Percentiles rank a stretch among this genome's conserved stretches.
Conservation (phyloP, 257 asterid genomes). For the Gentiana macrophylla region DNA sequence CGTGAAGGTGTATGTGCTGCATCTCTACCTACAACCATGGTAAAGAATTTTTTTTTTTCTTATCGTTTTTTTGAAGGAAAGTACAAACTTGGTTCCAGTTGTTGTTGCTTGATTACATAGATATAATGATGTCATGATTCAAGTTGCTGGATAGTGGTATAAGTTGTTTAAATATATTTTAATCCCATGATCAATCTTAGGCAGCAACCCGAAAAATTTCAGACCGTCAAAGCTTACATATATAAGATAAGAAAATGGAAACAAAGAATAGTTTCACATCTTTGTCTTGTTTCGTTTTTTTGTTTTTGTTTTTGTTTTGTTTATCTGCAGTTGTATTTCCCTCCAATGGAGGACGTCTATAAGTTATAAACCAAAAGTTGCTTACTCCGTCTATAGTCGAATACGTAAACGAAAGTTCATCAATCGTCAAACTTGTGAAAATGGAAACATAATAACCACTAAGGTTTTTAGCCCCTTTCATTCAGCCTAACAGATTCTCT, state of each 20-base stretch:
- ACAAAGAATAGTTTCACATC: background rate
- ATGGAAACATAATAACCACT: background rate
- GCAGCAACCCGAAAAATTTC: background rate
- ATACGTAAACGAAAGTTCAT: background rate
- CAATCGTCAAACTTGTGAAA: background rate
- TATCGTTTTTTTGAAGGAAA: background rate
- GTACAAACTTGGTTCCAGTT: conserved; percentile 1
- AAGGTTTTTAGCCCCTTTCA: background rate
- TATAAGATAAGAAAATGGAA: background rate
- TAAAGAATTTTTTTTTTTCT: conserved; percentile 11
- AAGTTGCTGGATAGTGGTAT: conserved; percentile 2
- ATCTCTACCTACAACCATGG: conserved; percentile 98
- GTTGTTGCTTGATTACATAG: background rate
- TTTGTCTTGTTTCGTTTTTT: background rate
- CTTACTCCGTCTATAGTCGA: background rate
- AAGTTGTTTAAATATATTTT: too few species aligned
- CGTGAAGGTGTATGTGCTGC: conserved; percentile 99
- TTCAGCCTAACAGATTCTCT: too few species aligned
- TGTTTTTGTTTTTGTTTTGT: background rate
- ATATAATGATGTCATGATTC: background rate
- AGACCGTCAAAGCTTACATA: background rate
- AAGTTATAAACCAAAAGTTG: background rate
- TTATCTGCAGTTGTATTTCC: too few species aligned
- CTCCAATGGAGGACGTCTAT: too few species aligned
- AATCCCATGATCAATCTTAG: background rate